Base-by-base conservation (phyloP, 1,284 basidiomycete genomes). In the Omphalotus olearius region DNA sequence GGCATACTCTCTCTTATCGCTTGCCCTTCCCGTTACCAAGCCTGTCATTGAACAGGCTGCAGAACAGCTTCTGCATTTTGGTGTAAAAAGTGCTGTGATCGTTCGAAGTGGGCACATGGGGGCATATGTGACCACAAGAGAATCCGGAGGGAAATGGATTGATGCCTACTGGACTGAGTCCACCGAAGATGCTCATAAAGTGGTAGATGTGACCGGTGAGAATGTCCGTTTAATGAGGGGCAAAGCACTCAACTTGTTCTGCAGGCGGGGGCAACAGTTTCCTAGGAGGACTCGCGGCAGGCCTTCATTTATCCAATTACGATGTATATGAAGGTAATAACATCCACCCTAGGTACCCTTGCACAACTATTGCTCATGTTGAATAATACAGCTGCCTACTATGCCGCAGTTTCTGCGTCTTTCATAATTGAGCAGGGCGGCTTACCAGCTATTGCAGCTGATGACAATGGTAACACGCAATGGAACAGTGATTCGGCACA, bases 191-290 rank as follows among this genome's bases (percentile, higher is more conserved):
- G 58, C 66, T 25, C 66, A 69, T 17, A 79, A 75, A 51, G 75
- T 96, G 9, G 78, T 88, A 0, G 93, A 96, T 66, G 88, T 93
- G 10, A 96, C 93, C 47, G 91, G 91, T 83, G 56, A 59, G 69
- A n/a, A 47, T 43, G 50, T 35, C 46, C 42, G 18, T 51, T 43
- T 38, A 18, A 25, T n/a, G 44, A 43, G 48, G 17, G 11, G 16
- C 6, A 39, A 36, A 45, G 9, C 30, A 33, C 7, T 35, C 16
- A 49, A 23, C 42, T 18, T 11, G 41, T 37, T 14, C 48, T 50
- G 4, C 51, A 90, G 90, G 91, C 40, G 92, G 91, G 4, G 93
- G 93, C 9, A 96, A 96, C 67, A 80, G 82, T 47, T 96, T 94
- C 65, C 69, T 95, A 30, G 93, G 93, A 9, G 89, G 91, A 0